These are phyloP conservation scores for Gossypium trilobum DNA, from an alignment of 441 rosid species.

Conservation along the genomic window DNA sequence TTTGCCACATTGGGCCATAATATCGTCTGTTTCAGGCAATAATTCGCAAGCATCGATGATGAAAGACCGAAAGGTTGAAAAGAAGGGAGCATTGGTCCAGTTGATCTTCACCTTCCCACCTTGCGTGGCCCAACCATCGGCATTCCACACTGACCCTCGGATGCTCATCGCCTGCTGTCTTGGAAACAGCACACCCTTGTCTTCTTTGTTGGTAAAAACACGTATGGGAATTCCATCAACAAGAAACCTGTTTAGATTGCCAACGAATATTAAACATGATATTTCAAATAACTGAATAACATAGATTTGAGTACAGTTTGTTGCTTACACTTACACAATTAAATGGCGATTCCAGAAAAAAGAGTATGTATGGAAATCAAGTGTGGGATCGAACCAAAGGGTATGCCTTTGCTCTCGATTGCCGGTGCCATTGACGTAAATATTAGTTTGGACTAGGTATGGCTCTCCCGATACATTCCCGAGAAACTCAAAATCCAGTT, in stretches of 20 bases:
- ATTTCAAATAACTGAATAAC: background rate
- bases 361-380: slow-evolving; percentile 6
- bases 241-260: slow-evolving; percentile 8
- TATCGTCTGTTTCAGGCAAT: background rate
- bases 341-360: slow-evolving; percentile 9
- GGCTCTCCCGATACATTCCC: slow-evolving; percentile 13
- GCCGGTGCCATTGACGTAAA: slow-evolving; percentile 11
- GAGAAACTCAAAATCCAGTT: slow-evolving; percentile 11
- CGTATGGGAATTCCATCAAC: slow-evolving; percentile 11
- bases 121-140: slow-evolving; percentile 13
- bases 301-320: background rate
- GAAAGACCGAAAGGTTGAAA: slow-evolving; percentile 2
- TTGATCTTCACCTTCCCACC: slow-evolving; percentile 8
- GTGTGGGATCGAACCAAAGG: slow-evolving; percentile 13
- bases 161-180: background rate
- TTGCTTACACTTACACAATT: background rate
- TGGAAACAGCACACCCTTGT: background rate
- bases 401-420: slow-evolving; percentile 9
- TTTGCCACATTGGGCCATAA: slow-evolving; percentile 1
- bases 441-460: slow-evolving; percentile 8
- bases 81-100: slow-evolving; percentile 3
- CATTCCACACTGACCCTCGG: slow-evolving; percentile 10
- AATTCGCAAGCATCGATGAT: slow-evolving; percentile 1
- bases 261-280: background rate
- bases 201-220: slow-evolving; percentile 5